Evolutionary conservation across 805 yeast genomes (phyloP).

Genomic region (Vanderwaltozyma verrucispora): DNA sequence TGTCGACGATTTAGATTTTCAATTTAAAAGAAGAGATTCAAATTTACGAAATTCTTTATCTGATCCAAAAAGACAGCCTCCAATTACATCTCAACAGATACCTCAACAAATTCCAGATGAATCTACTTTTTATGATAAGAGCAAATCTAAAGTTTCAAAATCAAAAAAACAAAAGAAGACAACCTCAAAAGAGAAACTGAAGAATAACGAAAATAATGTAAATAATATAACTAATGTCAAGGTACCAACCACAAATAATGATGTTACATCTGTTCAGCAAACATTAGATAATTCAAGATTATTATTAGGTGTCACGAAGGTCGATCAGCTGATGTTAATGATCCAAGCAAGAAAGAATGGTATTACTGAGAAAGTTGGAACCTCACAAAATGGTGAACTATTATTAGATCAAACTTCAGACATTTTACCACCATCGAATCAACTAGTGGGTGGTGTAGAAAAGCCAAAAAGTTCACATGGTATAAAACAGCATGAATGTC

Average conservation of each 20-base stretch:
- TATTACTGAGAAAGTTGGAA: slow-evolving; percentile 50
- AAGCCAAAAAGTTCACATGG: slow-evolving; percentile 37
- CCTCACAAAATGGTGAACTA: slow-evolving; percentile 60
- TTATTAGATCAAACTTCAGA: slow-evolving; percentile 39
- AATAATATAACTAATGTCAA: not conserved
- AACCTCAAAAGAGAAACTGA: not conserved
- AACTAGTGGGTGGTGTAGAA: slow-evolving; percentile 72
- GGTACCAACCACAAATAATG: not conserved
- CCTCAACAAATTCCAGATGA: too few relatives aligned
- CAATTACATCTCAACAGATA: too few relatives aligned
- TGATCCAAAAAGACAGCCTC: too few relatives aligned
- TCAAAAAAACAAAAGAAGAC: not conserved
- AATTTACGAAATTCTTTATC: slow-evolving; percentile 11
- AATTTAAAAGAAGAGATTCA: slow-evolving; percentile 25
- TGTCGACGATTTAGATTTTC: slow-evolving; percentile 26
- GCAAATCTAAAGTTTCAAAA: not conserved
- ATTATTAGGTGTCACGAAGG: slow-evolving; percentile 73
- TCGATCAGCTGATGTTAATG: slow-evolving; percentile 84
- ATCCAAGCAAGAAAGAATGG: slow-evolving; percentile 83
- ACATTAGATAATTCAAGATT: slow-evolving; percentile 55
- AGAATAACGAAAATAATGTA: too few relatives aligned
- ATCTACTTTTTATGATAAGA: not conserved
- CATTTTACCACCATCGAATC: slow-evolving; percentile 48
- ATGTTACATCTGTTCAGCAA: slow-evolving; percentile 3
- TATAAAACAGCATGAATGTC: slow-evolving; percentile 54